phyloP scores from a whole-genome alignment of 2,329 filamentous ascomycete genomes.

The Lachnellula arida region DNA sequence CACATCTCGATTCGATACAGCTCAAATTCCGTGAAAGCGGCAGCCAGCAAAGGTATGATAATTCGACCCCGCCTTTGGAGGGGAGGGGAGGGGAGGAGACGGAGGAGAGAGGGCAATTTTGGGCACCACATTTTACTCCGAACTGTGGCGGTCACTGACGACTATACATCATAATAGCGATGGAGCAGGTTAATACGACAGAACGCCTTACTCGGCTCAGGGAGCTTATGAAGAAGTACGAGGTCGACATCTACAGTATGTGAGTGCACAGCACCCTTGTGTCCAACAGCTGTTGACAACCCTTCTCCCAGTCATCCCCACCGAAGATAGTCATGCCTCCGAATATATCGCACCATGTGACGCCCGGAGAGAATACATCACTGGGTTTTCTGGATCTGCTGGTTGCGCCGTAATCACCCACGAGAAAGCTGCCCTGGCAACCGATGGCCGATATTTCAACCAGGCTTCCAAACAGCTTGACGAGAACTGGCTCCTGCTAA shows the following conservation, averaged over 20 bases:
- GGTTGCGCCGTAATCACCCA: conserved; percentile 86
- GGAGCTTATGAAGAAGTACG: conserved; percentile 78
- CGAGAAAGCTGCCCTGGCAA: conserved; percentile 83
- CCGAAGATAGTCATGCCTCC: conserved; percentile 94
- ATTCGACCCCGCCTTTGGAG: neutral
- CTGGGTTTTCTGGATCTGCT: conserved; percentile 90
- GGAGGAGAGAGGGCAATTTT: neutral
- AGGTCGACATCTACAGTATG: conserved; percentile 89
- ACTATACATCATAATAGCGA: conserved; percentile 33
- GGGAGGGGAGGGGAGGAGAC: neutral
- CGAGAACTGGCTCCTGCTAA: conserved; percentile 83
- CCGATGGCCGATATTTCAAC: conserved; percentile 97
- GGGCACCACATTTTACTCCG: neutral
- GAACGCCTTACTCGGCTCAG: conserved; percentile 71
- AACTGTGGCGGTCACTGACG: neutral
- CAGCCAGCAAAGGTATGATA: neutral
- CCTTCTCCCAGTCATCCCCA: conserved; percentile 72
- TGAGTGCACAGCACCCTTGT: conserved; percentile 23
- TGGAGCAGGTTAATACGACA: conserved; percentile 77
- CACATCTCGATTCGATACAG: conserved; percentile 23
- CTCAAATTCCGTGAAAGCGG: conserved; percentile 8
- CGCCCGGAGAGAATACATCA: conserved; percentile 84
- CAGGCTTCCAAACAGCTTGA: conserved; percentile 90
- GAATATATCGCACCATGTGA: conserved; percentile 98
- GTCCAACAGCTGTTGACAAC: conserved; percentile 18